Base-by-base conservation (phyloP, 331 rosid genomes). In the Acacia concinna region DNA sequence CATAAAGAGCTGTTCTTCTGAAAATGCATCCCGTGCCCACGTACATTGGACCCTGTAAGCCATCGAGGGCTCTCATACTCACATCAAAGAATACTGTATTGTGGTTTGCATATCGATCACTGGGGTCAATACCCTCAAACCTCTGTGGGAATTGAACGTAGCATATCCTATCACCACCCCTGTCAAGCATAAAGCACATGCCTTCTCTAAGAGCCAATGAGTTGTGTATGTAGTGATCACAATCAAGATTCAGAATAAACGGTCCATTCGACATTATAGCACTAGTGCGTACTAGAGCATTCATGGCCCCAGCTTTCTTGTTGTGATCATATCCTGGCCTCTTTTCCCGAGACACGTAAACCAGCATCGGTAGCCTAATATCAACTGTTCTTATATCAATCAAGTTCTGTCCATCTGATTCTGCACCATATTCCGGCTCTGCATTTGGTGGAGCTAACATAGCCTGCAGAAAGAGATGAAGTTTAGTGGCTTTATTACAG, bases 271-370 rank as follows among this genome's bases (percentile, higher is more conserved):
- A 93, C 97, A 93, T 93, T 78, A 93, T 84, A 47, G 97, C 97
- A 5, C 94, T 93, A 25, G 97, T 93, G 31, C 97, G 89, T 56
- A 93, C 94, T 27, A 93, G 88, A 28, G 97, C 91, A 66, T 93
- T 93, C 97, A 93, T 91, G 13, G 97, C 97, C 40, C 97, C 97
- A 0, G 97, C 97, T 75, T 93, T 93, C 92, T 93, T 93, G 73
- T 93, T 93, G 85, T 93, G 97, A 79, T 93, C 97, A 59, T 88
- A 93, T 32, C 85, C 92, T 0, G 94, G 89, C 77, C 97, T 81
- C 89, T 93, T 93, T 86, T 93, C 97, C 0, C 97, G 92, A 20
- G 97, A 93, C 71, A 93, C 94, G 10, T 93, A 93, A 38, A 91
- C 97, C 73, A 93, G 85, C 97, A 93, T 84, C 4, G 97, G 97